Percentiles rank a stretch among this genome's conserved stretches.
Evolutionary conservation across 768 basidiomycete species (phyloP).

Genomic region (Plicaturopsis crispa): DNA sequence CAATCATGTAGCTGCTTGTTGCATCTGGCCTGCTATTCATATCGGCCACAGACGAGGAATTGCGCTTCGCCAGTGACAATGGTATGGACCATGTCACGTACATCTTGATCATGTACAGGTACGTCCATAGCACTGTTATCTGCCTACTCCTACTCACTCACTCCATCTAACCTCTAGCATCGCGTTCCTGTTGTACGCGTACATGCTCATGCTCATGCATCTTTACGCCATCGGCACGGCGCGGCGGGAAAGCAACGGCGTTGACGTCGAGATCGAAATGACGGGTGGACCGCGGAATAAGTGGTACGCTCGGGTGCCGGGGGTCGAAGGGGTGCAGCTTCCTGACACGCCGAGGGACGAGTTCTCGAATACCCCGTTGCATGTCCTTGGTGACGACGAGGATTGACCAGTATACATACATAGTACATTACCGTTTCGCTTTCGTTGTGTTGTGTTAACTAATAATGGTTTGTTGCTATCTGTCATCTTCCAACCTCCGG

Average conservation of each 20-base stretch:
- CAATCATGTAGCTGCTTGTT: conserved; percentile 1
- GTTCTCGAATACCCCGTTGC: conserved; percentile 16
- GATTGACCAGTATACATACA: conserved; percentile 21
- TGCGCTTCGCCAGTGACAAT: conserved; percentile 55
- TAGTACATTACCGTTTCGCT: neutral
- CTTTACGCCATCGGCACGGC: conserved; percentile 62
- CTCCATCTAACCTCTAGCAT: conserved; percentile 30
- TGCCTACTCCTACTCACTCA: neutral
- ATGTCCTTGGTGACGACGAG: conserved; percentile 49
- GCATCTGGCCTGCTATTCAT: conserved; percentile 68
- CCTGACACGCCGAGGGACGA: too few species aligned
- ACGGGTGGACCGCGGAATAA: conserved; percentile 26
- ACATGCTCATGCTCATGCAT: conserved; percentile 63
- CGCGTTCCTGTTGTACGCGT: conserved; percentile 72
- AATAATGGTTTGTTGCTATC: neutral
- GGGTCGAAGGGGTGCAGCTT: conserved; percentile 21
- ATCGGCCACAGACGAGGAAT: conserved; percentile 90
- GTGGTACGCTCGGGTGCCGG: conserved; percentile 62
- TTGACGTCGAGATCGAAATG: conserved; percentile 35
- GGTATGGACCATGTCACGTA: conserved; percentile 94
- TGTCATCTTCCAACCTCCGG: neutral
- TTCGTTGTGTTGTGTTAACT: too few species aligned
- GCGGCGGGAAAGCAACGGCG: conserved; percentile 10
- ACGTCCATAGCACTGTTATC: conserved; percentile 9
- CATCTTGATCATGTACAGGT: conserved; percentile 79